Percentiles rank a stretch among this genome's conserved stretches.
Conservation (phyloP, 805 yeast species). For the Cyberlindnera mrakii region DNA sequence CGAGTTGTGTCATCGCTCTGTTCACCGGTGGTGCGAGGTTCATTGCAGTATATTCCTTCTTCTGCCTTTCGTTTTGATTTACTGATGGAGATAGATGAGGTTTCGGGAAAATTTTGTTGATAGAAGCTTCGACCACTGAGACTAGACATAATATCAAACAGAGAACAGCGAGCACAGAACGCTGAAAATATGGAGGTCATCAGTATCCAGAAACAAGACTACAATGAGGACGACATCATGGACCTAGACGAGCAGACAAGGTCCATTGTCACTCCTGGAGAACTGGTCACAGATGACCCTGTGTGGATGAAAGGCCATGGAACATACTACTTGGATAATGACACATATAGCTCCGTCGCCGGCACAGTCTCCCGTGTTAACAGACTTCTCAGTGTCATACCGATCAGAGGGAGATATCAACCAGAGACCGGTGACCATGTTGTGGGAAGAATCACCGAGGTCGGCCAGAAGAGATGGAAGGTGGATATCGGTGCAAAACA, state of each 20-base stretch:
- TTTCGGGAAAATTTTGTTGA: not conserved
- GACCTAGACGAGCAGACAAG: conserved; percentile 26
- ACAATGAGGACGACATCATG: conserved; percentile 16
- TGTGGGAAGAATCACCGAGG: conserved; percentile 90
- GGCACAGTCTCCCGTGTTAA: conserved; percentile 86
- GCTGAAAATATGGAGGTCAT: conserved; percentile 11
- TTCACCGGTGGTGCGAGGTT: conserved; percentile 57
- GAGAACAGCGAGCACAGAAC: not conserved
- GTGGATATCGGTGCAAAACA: conserved; percentile 95
- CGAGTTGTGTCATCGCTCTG: conserved; percentile 58
- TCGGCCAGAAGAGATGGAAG: conserved; percentile 91
- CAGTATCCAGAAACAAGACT: conserved; percentile 13
- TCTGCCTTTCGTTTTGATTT: not conserved
- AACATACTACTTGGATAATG: conserved; percentile 70
- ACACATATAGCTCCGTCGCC: conserved; percentile 86
- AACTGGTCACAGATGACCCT: conserved; percentile 90
- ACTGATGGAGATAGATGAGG: not conserved
- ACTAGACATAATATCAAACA: not conserved
- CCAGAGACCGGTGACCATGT: conserved; percentile 97
- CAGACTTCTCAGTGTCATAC: conserved; percentile 76
- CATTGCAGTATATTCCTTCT: not conserved
- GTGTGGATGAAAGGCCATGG: conserved; percentile 99
- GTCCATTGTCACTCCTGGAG: conserved; percentile 87
- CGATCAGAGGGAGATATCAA: conserved; percentile 79
- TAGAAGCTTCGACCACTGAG: not conserved